Conservation (phyloP, 768 basidiomycete genomes). For the Goffeauzyma gilvescens region DNA sequence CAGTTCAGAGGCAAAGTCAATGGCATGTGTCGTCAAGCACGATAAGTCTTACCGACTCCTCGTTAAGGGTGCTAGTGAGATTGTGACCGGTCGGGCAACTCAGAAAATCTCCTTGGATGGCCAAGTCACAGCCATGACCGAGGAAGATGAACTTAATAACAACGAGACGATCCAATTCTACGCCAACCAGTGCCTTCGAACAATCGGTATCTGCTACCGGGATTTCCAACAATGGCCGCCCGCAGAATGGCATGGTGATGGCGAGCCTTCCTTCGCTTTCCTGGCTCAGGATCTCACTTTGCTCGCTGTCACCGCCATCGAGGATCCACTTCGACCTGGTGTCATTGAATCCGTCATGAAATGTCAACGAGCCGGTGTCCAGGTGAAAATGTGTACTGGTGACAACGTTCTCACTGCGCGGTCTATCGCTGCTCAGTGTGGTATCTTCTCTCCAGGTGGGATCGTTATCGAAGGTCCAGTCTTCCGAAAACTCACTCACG, state of each 20-base stretch:
- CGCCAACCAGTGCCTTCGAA: slow-evolving; percentile 84
- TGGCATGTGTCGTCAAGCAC: slow-evolving; percentile 61
- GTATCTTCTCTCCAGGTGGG: slow-evolving; percentile 81
- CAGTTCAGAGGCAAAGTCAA: slow-evolving; percentile 78
- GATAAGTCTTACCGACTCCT: slow-evolving; percentile 62
- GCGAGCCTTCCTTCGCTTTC: slow-evolving; percentile 28
- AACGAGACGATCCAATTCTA: slow-evolving; percentile 85
- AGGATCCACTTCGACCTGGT: slow-evolving; percentile 81
- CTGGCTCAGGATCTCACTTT: slow-evolving; percentile 55
- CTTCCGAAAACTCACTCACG: slow-evolving; percentile 56
- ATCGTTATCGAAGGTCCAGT: slow-evolving; percentile 95
- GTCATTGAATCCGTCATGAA: slow-evolving; percentile 73
- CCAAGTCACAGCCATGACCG: slow-evolving; percentile 45
- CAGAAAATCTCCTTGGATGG: slow-evolving; percentile 49
- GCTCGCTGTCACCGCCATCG: slow-evolving; percentile 80
- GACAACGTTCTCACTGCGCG: slow-evolving; percentile 60
- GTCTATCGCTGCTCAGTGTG: slow-evolving; percentile 87
- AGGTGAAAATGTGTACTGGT: slow-evolving; percentile 95
- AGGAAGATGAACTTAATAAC: slow-evolving; percentile 59
- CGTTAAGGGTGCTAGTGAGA: slow-evolving; percentile 86
- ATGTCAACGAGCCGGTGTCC: slow-evolving; percentile 73
- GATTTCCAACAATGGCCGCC: slow-evolving; percentile 82
- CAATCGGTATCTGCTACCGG: slow-evolving; percentile 81
- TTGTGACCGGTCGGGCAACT: slow-evolving; percentile 58
- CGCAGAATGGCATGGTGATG: slow-evolving; percentile 32